Evolutionary conservation across 805 yeast genomes (phyloP), one percentile per base, ranked within the genome.

Genomic region (Debaryomyces castellii): DNA sequence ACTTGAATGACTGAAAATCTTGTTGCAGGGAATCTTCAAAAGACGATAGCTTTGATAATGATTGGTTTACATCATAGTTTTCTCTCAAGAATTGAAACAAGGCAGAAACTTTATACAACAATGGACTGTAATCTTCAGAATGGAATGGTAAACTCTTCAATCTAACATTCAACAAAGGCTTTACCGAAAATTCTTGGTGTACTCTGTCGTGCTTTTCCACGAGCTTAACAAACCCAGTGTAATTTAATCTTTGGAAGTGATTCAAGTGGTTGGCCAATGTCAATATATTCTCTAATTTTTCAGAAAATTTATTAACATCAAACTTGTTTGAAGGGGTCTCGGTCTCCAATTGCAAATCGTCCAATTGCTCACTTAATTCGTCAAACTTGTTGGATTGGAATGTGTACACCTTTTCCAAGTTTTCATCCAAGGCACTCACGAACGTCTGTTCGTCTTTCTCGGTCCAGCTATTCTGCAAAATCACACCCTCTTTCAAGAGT

Each of bases 201-300:
- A 92, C 66, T 43, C 97, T 81, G 69, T 94, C 98, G 62, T 94
- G 99, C 69, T 92, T 92, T 71, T 92, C 91, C 52, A 91, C 97
- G 55, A 94, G 89, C 63, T 94, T 94, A 57, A 83, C 78, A 69
- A 94, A 92, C 1, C 97, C 99, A 11, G 99, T 92, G 71, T 85
- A 94, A 68, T 94, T 94, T 54, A 92, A 68, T 58, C 99, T 78
- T 35, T 95, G 85, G 69, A 94, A 94, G 61, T 82, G 88, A 63
- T 91, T 97, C 55, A 94, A 73, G 58, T 89, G 92, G 57, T 87
- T 88, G 9, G 98, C 88, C 55, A 81, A 76, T 9, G 82, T 77
- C 49, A 94, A 72, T 22, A 84, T 71, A 48, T 82, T 82, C 59
- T 94, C 99, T 54, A 94, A 73, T 45, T 81, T 79, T 27, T 67